A percentile compares a stretch with the other conserved stretches of the same genome.
These are phyloP conservation scores for Coemansia sp. DNA, from an alignment of 192 early-diverging fungal species.

Conservation along the genomic window DNA sequence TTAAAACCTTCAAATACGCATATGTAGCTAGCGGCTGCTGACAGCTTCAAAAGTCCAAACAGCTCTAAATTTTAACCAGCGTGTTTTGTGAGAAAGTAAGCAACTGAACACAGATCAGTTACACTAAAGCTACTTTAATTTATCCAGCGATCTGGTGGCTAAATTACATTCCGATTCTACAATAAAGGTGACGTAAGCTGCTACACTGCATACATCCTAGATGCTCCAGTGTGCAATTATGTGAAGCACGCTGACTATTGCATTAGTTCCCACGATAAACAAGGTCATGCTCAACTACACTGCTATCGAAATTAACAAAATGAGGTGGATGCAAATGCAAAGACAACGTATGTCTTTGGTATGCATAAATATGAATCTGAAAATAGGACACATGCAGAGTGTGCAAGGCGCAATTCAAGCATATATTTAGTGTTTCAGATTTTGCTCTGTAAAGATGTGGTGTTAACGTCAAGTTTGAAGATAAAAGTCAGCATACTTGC, in stretches of 20 bases:
- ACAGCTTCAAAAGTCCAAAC: not conserved
- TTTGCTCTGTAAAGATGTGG: too few species aligned
- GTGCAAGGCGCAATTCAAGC: not conserved
- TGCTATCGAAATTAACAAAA: not conserved
- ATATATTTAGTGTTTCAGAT: not conserved
- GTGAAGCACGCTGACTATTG: not conserved
- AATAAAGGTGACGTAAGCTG: constrained; percentile 2
- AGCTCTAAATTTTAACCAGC: not conserved
- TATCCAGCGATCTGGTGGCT: not conserved
- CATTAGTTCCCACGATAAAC: not conserved
- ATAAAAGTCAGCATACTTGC: not conserved
- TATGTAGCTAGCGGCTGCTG: not conserved
- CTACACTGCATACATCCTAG: not conserved
- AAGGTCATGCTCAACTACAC: not conserved
- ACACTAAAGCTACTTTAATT: not conserved
- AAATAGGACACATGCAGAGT: not conserved
- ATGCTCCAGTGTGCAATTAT: not conserved
- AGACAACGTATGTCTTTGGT: not conserved
- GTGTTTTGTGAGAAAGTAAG: not conserved
- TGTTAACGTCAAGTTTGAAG: not conserved
- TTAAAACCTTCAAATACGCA: not conserved
- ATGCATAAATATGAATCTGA: not conserved
- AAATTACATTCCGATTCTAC: not conserved
- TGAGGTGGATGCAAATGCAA: not conserved
- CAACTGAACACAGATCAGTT: not conserved